Base-by-base conservation (phyloP, 495 filamentous ascomycete genomes). In the Aspergillus homomorphus region DNA sequence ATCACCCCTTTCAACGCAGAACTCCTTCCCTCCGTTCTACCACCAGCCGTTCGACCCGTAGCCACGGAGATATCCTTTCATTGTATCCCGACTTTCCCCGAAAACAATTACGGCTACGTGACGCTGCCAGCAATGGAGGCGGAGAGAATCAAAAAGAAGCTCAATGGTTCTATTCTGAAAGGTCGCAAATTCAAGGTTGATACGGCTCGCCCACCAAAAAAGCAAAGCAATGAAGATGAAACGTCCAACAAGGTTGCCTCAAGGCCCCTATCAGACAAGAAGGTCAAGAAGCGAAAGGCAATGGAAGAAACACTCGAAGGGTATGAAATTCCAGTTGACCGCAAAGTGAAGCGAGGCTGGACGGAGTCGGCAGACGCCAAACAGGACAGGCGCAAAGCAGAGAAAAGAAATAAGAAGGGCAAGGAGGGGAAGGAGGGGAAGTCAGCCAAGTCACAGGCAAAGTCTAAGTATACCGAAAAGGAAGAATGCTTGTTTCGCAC, bases 331-430 rank as follows among this genome's bases (percentile, higher is more conserved):
- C 82, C 88, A 10, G 77, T 87, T 6, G 86, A 79, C 24, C 80
- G 94, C 41, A 86, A 87, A 64, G 86, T 98, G 45, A 95, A 93
- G 75, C 77, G 94, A 57, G 94, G 93, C 15, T 98, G 94, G 94
- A 93, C 89, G 9, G 87, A 87, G 42, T 78, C 87, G 4, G 76
- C 79, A 42, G 69, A 66, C 26, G 69, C 77, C 33, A 79, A 82
- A 62, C 79, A 80, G 59, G 75, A 82, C 26, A 70, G 74, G 57
- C 77, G 77, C 45, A 78, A 76, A 51, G 59, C 67, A 64, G 66
- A 77, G 58, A 79, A 80, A 59, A 74, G 79, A 59, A 73, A 77
- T 53, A 74, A 77, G 57, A 79, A 82, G 26, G 73, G 69, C 20
- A 81, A 82, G 50, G 67, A 75, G 21, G 76, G 78, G 41, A 81